These are phyloP conservation scores for Alloascoidea africana DNA, from an alignment of 805 yeast genomes.

Conservation along the genomic window DNA sequence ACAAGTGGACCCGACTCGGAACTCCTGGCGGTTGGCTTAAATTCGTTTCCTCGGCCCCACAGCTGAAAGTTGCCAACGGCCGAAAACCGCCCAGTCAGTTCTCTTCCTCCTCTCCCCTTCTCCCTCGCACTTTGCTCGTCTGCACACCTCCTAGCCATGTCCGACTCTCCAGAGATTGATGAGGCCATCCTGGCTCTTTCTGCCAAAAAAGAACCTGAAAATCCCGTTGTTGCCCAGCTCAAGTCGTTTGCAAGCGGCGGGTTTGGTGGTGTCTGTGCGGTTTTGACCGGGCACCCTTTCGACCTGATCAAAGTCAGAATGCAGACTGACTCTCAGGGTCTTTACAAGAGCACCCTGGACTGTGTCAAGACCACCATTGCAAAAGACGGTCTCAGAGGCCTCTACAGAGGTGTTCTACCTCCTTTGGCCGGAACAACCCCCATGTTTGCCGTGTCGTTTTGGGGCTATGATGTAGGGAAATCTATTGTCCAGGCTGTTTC, in stretches of 20 bases:
- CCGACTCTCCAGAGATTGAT: constrained; percentile 11
- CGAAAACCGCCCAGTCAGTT: too few relatives aligned
- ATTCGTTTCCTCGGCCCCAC: too few relatives aligned
- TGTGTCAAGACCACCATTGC: constrained; percentile 59
- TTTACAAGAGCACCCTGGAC: constrained; percentile 41
- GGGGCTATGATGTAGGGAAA: constrained; percentile 96
- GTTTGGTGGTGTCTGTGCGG: constrained; percentile 94
- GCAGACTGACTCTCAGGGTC: constrained; percentile 56
- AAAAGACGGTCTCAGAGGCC: constrained; percentile 65
- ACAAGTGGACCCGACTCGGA: too few relatives aligned
- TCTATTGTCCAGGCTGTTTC: constrained; percentile 36
- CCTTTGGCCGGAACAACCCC: constrained; percentile 97
- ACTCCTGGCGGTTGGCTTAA: too few relatives aligned
- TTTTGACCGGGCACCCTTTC: constrained; percentile 90
- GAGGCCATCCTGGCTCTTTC: constrained; percentile 27
- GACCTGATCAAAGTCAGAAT: constrained; percentile 85
- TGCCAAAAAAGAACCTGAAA: too few relatives aligned
- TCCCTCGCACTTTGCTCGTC: too few relatives aligned
- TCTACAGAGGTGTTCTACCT: constrained; percentile 88
- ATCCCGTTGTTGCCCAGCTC: constrained; percentile 46
- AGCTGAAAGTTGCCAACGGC: too few relatives aligned
- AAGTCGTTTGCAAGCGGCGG: constrained; percentile 91
- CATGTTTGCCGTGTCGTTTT: constrained; percentile 93
- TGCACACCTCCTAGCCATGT: too few relatives aligned
- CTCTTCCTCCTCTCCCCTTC: too few relatives aligned